These are phyloP conservation scores for Pseudopyricularia cyperi DNA, from an alignment of 2,329 filamentous ascomycete species.

Conservation along the genomic window DNA sequence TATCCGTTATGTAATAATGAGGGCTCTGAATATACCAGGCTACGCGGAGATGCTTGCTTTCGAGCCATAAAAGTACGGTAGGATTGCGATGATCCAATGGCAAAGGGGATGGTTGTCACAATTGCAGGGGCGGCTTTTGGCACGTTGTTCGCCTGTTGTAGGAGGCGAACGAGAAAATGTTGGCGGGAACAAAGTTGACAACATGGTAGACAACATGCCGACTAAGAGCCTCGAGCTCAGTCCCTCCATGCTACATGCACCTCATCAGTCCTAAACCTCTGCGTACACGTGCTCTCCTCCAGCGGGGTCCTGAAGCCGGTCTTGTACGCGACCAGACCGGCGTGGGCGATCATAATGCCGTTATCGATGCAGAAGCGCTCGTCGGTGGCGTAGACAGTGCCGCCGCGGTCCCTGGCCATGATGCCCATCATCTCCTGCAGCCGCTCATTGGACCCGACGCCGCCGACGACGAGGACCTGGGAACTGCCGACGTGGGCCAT, in stretches of 20 bases:
- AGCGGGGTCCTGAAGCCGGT: slow-evolving; percentile 68
- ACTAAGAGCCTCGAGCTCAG: slow-evolving; percentile 12
- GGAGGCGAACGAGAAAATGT: too few relatives aligned
- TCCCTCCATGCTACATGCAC: slow-evolving; percentile 71
- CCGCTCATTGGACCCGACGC: slow-evolving; percentile 88
- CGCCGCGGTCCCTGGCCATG: slow-evolving; percentile 82
- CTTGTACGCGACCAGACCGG: slow-evolving; percentile 72
- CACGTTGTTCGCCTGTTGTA: too few relatives aligned
- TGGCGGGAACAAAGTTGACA: too few relatives aligned
- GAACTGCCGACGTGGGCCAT: slow-evolving; percentile 93
- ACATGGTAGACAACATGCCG: too few relatives aligned
- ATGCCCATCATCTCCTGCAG: slow-evolving; percentile 97
- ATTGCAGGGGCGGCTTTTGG: too few relatives aligned
- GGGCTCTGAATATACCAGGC: too few relatives aligned
- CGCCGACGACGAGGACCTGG: slow-evolving; percentile 89
- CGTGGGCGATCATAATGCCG: slow-evolving; percentile 98
- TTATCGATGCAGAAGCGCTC: slow-evolving; percentile 99
- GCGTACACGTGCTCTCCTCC: slow-evolving; percentile 73
- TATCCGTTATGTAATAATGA: too few relatives aligned
- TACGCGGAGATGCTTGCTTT: too few relatives aligned
- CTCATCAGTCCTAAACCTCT: slow-evolving; percentile 72
- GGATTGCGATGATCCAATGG: too few relatives aligned
- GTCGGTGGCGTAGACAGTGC: slow-evolving; percentile 87
- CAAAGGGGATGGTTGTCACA: too few relatives aligned
- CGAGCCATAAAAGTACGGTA: too few relatives aligned